Conservation (phyloP, 306 rosid species). For the Vigna unguiculata region DNA sequence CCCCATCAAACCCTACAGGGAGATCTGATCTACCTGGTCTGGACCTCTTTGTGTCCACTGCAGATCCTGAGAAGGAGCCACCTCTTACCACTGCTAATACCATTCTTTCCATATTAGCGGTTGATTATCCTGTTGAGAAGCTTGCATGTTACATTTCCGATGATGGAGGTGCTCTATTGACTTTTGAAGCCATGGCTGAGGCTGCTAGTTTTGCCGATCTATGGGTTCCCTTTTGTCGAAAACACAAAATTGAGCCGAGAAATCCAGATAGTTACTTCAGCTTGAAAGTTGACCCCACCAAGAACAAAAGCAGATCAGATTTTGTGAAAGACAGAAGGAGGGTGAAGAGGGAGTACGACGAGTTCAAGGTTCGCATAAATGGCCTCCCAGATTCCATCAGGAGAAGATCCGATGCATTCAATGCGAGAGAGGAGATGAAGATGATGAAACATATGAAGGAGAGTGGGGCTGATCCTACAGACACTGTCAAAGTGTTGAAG, state of each 20-base stretch:
- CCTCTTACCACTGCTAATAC: neutral
- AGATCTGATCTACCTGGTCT: neutral
- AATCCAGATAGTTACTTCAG: neutral
- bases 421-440: conserved; percentile 6
- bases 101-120: neutral
- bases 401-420: conserved; percentile 2
- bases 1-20: neutral
- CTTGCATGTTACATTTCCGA: neutral
- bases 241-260: neutral
- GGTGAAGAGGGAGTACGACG: neutral
- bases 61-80: conserved; percentile 2
- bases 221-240: conserved; percentile 1
- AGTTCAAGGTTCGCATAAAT: conserved; percentile 4
- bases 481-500: neutral
- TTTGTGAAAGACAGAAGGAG: neutral
- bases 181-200: conserved; percentile 3
- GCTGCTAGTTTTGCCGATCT: neutral
- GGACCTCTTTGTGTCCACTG: conserved; percentile 1
- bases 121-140: conserved; percentile 2
- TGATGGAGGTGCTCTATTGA: conserved; percentile 1
- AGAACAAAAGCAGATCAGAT: neutral
- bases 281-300: conserved; percentile 8
- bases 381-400: conserved; percentile 2
- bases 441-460: neutral
- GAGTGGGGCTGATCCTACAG: neutral